These are phyloP conservation scores for Dictyostelium brefeldianum DNA, from an alignment of 78 protist species.

Conservation along the genomic window DNA sequence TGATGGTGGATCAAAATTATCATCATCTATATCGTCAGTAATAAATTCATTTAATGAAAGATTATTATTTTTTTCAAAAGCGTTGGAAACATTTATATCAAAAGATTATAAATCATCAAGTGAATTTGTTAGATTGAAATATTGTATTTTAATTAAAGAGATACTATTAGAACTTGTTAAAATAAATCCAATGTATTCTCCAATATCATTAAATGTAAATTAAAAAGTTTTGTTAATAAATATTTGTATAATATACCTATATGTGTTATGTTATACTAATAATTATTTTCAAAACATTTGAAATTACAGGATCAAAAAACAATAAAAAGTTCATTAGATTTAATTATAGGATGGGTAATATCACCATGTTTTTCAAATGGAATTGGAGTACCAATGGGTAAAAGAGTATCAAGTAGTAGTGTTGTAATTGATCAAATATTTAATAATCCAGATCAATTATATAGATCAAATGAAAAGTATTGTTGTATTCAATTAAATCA, in stretches of 20 bases:
- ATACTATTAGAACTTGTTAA: neutral
- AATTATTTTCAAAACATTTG: neutral
- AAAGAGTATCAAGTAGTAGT: constrained; percentile 36
- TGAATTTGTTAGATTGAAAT: constrained; percentile 9
- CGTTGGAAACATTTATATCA: neutral
- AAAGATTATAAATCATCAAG: neutral
- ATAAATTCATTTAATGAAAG: neutral
- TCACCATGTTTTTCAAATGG: constrained; percentile 31
- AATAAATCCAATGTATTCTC: neutral
- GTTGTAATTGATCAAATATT: neutral
- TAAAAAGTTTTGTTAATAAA: neutral
- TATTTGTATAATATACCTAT: neutral
- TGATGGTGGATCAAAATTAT: neutral
- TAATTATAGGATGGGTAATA: constrained; percentile 58
- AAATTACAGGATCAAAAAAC: constrained; percentile 37
- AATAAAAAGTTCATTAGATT: constrained; percentile 44
- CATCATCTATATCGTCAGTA: neutral
- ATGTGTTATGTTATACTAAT: neutral
- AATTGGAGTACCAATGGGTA: constrained; percentile 47
- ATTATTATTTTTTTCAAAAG: neutral
- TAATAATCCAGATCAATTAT: neutral
- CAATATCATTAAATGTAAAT: neutral
- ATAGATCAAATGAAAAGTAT: neutral
- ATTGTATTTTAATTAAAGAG: constrained; percentile 19
- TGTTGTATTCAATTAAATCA: constrained; percentile 4